Conservation (phyloP, 2,329 filamentous ascomycete species). For the Botrytis pseudocinerea region DNA sequence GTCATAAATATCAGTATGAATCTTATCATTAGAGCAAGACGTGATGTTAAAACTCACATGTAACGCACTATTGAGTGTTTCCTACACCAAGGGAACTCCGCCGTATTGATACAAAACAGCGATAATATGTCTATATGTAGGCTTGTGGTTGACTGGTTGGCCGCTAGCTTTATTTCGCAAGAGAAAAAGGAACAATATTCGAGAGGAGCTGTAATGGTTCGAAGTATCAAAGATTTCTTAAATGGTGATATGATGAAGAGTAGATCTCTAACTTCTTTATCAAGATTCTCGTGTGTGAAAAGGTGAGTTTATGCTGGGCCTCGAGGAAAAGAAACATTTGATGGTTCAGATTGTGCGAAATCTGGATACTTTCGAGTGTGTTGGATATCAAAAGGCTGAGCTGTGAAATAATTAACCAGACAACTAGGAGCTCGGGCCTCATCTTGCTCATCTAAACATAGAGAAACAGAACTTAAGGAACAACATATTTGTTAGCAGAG, state of each 20-base stretch:
- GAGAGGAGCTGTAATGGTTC: background rate
- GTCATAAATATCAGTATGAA: background rate
- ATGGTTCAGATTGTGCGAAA: background rate
- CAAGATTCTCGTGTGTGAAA: background rate
- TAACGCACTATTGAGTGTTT: background rate
- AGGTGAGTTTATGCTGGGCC: background rate
- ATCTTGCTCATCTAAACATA: background rate
- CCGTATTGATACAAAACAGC: background rate
- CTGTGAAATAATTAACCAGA: background rate
- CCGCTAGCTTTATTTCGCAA: no score
- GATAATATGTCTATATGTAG: rapidly evolving
- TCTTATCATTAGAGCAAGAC: background rate
- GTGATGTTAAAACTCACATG: background rate
- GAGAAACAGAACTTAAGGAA: background rate
- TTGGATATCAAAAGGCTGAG: background rate
- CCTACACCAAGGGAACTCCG: background rate
- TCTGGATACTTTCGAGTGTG: background rate
- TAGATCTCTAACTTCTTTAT: background rate
- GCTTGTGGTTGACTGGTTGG: background rate
- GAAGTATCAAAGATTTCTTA: background rate
- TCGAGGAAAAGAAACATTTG: background rate
- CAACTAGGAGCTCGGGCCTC: background rate
- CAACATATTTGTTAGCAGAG: background rate
- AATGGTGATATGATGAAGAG: background rate
- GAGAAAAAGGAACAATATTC: background rate